These are phyloP conservation scores for Thozetella sp. DNA, from an alignment of 495 filamentous ascomycete species.

Conservation along the genomic window DNA sequence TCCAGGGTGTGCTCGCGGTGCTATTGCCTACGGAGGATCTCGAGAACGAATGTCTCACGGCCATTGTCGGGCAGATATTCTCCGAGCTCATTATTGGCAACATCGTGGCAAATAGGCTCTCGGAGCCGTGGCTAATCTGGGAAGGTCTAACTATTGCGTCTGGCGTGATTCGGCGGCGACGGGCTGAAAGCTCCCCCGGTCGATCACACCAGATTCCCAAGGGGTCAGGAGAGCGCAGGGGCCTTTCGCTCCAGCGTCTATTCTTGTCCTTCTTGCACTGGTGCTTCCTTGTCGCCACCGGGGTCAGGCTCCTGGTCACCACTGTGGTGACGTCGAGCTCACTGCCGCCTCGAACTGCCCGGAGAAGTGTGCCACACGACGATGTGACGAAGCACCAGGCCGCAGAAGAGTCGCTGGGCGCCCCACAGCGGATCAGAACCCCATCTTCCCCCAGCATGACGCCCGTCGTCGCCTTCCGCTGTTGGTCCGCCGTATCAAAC, in stretches of 20 bases:
- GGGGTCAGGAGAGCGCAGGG: conserved; percentile 4
- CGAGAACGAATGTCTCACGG: conserved; percentile 79
- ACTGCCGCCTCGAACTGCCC: conserved; percentile 43
- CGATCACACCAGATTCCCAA: conserved; percentile 5
- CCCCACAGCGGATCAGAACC: conserved; percentile 7
- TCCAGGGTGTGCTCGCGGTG: conserved; percentile 74
- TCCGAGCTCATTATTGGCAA: conserved; percentile 84
- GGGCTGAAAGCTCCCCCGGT: conserved; percentile 6
- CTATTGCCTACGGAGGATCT: conserved; percentile 91
- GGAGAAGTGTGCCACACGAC: conserved; percentile 12
- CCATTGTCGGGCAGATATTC: conserved; percentile 81
- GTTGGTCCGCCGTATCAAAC: conserved; percentile 69
- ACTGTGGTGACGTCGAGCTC: conserved; percentile 51
- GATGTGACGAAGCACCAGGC: conserved; percentile 14
- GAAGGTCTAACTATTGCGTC: conserved; percentile 67
- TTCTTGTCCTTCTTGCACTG: conserved; percentile 76
- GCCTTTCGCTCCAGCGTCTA: conserved; percentile 38
- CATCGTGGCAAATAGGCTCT: conserved; percentile 72
- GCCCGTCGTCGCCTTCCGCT: conserved; percentile 73
- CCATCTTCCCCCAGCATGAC: conserved; percentile 46
- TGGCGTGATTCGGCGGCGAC: conserved; percentile 17
- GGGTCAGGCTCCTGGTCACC: conserved; percentile 61
- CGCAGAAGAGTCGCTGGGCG: conserved; percentile 4
- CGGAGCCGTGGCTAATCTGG: conserved; percentile 85
- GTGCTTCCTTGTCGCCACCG: conserved; percentile 64